Evolutionary conservation across 768 basidiomycete species (phyloP).

Genomic region (Serendipita indica): DNA sequence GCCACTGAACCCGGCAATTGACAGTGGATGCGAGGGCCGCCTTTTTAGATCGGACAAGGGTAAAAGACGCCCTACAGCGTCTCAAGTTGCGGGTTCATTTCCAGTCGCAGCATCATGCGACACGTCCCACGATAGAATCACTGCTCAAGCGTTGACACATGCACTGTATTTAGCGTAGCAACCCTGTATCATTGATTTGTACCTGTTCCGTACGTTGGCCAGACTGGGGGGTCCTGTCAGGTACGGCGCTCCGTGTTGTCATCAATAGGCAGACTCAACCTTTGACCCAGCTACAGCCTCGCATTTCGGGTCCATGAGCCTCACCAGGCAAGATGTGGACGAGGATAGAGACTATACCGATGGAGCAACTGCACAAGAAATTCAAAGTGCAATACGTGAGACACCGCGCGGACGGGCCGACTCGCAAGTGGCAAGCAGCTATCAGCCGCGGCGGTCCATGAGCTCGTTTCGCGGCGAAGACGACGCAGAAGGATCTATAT

Average conservation of each 20-base stretch:
- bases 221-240: background rate
- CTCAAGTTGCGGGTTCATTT: constrained; percentile 10
- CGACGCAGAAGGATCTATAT: constrained; percentile 40
- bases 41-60: constrained; percentile 12
- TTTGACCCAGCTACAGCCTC: constrained; percentile 3
- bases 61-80: constrained; percentile 12
- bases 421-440: constrained; percentile 37
- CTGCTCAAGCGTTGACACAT: background rate
- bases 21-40: constrained; percentile 13
- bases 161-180: background rate
- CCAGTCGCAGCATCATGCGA: constrained; percentile 3
- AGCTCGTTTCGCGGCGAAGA: constrained; percentile 39
- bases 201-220: background rate
- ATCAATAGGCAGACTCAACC: background rate
- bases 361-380: constrained; percentile 65
- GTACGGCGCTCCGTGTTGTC: background rate
- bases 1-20: background rate
- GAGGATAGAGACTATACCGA: constrained; percentile 70
- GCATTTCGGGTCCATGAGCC: background rate
- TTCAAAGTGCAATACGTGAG: constrained; percentile 42
- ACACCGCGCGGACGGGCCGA: constrained; percentile 42
- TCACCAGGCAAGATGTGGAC: background rate
- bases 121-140: background rate
- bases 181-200: background rate
- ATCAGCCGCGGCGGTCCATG: constrained; percentile 7